phyloP scores from a whole-genome alignment of 2,329 filamentous ascomycete genomes.

The Colletotrichum costaricense region DNA sequence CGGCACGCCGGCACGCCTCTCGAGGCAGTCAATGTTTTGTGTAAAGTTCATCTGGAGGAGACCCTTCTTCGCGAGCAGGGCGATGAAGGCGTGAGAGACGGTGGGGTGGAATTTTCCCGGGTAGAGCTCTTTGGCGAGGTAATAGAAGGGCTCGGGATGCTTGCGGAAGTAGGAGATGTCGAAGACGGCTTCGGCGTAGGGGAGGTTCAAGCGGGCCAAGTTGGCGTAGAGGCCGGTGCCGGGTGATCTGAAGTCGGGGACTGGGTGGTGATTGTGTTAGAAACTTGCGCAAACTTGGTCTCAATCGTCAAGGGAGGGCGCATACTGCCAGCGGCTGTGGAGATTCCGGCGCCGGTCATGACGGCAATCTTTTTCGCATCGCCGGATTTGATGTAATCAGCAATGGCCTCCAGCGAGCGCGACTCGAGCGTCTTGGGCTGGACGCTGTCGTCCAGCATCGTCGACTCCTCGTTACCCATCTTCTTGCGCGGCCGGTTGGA shows the following conservation, averaged over 20 bases:
- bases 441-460: constrained; percentile 71
- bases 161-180: constrained; percentile 89
- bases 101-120: constrained; percentile 91
- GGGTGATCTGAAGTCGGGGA: constrained; percentile 95
- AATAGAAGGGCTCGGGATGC: constrained; percentile 91
- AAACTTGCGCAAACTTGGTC: background rate
- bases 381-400: constrained; percentile 81
- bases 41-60: constrained; percentile 90
- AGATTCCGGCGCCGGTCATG: constrained; percentile 92
- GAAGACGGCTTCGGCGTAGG: constrained; percentile 92
- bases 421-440: constrained; percentile 73
- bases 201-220: constrained; percentile 84
- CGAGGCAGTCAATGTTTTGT: constrained; percentile 97
- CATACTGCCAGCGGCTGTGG: constrained; percentile 75
- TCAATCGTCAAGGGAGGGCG: constrained; percentile 3
- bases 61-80: constrained; percentile 81
- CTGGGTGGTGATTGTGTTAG: constrained; percentile 55
- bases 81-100: constrained; percentile 89
- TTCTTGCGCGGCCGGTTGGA: constrained; percentile 52
- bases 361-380: constrained; percentile 80
- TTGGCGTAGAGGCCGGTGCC: constrained; percentile 95
- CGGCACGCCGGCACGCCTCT: constrained; percentile 87
- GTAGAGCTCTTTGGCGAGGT: constrained; percentile 90
- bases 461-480: constrained; percentile 91
- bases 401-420: constrained; percentile 79